Percentiles rank a stretch among this genome's conserved stretches.
phyloP scores from a whole-genome alignment of 345 rosid genomes.

The Cardamine chenopodiifolia region DNA sequence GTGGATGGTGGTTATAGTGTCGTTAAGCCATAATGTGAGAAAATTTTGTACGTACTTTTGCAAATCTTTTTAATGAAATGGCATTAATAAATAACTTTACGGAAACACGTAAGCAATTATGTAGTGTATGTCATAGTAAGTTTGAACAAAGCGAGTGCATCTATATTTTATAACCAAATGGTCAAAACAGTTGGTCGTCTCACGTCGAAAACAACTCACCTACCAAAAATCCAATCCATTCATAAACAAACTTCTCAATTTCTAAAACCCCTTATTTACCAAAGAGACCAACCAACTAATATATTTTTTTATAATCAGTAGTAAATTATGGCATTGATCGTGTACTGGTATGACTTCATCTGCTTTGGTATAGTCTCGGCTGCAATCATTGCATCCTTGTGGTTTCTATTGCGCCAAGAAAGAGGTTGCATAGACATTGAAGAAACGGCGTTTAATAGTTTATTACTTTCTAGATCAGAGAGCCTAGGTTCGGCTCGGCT shows the following conservation, averaged over 20 bases:
- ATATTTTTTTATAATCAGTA: neutral
- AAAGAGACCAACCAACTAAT: neutral
- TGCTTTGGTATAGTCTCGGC: slow-evolving; percentile 75
- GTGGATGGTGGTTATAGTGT: slow-evolving; percentile 81
- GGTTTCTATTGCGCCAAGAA: slow-evolving; percentile 65
- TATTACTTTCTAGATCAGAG: slow-evolving; percentile 47
- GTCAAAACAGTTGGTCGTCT: slow-evolving; percentile 22
- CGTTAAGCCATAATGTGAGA: slow-evolving; percentile 24
- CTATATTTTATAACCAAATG: slow-evolving; percentile 14
- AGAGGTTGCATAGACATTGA: slow-evolving; percentile 39
- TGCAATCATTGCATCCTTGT: slow-evolving; percentile 54
- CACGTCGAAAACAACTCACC: neutral
- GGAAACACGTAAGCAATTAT: neutral
- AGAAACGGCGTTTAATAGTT: slow-evolving; percentile 48
- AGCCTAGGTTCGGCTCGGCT: slow-evolving; percentile 52
- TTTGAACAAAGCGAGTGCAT: neutral
- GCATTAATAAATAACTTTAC: neutral
- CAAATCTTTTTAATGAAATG: neutral
- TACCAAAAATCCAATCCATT: neutral
- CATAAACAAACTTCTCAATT: neutral
- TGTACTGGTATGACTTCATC: slow-evolving; percentile 76
- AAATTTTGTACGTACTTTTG: too few relatives aligned
- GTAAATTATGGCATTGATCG: slow-evolving; percentile 52
- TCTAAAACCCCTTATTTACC: neutral
- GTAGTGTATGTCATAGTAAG: neutral